phyloP scores from a whole-genome alignment of 306 rosid genomes.

The Coriaria nepalensis region DNA sequence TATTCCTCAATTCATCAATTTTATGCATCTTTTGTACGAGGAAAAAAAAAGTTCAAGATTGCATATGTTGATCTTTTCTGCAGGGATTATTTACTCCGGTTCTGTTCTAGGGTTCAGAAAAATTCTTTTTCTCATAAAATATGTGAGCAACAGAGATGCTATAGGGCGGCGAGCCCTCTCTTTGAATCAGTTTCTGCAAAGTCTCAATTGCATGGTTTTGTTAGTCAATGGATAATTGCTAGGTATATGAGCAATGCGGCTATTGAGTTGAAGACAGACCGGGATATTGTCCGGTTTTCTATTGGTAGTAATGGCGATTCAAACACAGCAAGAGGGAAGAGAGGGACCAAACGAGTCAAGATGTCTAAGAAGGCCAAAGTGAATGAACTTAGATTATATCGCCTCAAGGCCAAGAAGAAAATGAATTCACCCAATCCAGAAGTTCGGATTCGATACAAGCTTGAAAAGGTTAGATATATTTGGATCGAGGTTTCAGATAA shows the following conservation, averaged over 20 bases:
- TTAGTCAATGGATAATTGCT: conserved; percentile 22
- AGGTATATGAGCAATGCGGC: conserved; percentile 41
- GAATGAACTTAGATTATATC: conserved; percentile 67
- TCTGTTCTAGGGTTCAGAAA: too few relatives aligned
- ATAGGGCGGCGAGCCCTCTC: conserved; percentile 13
- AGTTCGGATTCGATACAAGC: conserved; percentile 79
- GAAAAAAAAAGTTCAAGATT: too few relatives aligned
- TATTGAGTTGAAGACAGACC: conserved; percentile 38
- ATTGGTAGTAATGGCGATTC: conserved; percentile 22
- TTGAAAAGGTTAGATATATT: conserved; percentile 65
- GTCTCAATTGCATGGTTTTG: conserved; percentile 11
- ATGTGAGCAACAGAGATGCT: too few relatives aligned
- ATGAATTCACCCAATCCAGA: conserved; percentile 79
- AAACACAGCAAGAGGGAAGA: conserved; percentile 14
- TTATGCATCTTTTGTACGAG: too few relatives aligned
- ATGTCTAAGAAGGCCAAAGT: conserved; percentile 62
- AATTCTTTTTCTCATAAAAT: too few relatives aligned
- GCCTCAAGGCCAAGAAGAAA: conserved; percentile 78
- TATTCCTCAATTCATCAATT: too few relatives aligned
- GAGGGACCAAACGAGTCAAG: conserved; percentile 21
- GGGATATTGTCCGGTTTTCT: conserved; percentile 47
- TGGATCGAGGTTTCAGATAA: too few relatives aligned
- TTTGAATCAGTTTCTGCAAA: conserved; percentile 15
- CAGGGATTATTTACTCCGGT: too few relatives aligned
- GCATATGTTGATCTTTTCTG: too few relatives aligned